Evolutionary conservation across 2,329 filamentous ascomycete species (phyloP), one percentile per base, ranked within the genome.

Genomic region (Neonectria neomacrospora): DNA sequence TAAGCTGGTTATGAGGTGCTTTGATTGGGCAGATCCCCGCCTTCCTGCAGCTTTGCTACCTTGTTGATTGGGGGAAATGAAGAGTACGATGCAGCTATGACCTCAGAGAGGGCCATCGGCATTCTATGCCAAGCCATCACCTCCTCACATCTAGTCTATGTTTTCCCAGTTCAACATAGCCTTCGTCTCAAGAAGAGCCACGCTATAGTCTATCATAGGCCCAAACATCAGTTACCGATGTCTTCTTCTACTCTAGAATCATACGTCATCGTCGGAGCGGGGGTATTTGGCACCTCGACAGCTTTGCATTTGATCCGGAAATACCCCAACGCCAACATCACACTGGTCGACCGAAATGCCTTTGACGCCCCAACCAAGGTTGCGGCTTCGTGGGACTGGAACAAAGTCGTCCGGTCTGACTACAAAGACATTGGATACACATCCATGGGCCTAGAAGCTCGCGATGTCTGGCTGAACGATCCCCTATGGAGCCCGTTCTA

Each of bases 221-320:
- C 37, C 11, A 10, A 41, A 4, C 7, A 18, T 14, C 6, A 10
- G 34, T 18, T 18, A 9, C 10, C 14, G 10, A 50, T 50, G 47
- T 30, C 47, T 30, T 5, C 45, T 10, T 16, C n/a, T 18, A 48
- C 26, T 16, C 10, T n/a, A 14, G 47, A 34, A 8, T 80, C 80
- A 12, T 83, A 82, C 67, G 75, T 90, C 58, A 88, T 90, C 58
- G 76, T 90, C 45, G 88, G 88, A 23, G 86, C 85, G 9, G 88
- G 88, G 39, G 85, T 88, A 22, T 90, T 90, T 70, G 88, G 88
- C 53, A 83, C 83, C 32, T 88, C 85, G 23, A 89, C 87, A 0
- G 88, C 88, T 9, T 85, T 87, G 61, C 83, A 90, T 66, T 80
- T 90, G 44, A 82, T 84, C 61, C 78, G 79, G 50, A 79, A 77